Evolutionary conservation across 2,329 filamentous ascomycete species (phyloP), one percentile per base, ranked within the genome.

Genomic region (Cladosporium oxysporum): DNA sequence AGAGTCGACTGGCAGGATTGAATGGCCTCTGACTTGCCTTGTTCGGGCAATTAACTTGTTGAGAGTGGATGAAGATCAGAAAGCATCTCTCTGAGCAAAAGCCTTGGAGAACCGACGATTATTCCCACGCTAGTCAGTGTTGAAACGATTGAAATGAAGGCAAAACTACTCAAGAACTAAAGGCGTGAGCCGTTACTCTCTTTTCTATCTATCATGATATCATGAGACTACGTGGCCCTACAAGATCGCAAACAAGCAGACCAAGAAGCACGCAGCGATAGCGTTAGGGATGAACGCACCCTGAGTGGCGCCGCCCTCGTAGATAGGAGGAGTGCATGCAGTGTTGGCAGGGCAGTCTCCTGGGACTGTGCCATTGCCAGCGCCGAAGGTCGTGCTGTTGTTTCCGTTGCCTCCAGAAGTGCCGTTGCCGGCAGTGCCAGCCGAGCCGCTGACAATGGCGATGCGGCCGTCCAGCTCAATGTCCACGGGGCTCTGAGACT

Each of bases 391-490:
- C 29, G 60, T 62, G 31, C 60, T 50, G 60, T 55, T 55, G 26
- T 26, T 37, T 4, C 50, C 50, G n/a, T 37, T 53, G 41, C 57
- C 57, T 59, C 57, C 57, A 26, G 50, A 28, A 5, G 58, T 61
- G 14, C 50, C 58, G 55, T 63, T 67, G 50, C 61, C 61, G n/a
- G 33, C 35, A 26, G 21, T 66, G 10, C 61, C 53, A 12, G 66
- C 66, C 21, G 63, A 64, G 12, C 66, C 68, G 31, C 68, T 66
- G 3, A 78, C 76, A 23, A 70, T 69, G 35, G 77, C 74, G 29
- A 85, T 83, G 5, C 83, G 77, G 1, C 80, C 80, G 66, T 86
- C 83, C 1, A 88, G 73, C 67, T 79, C 74, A 37, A 84, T 80
- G 49, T 83, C 75, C 33, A 88, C 76, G 1, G 86, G 85, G 61